phyloP scores from a whole-genome alignment of 345 rosid genomes.

The Euphorbia lathyris region DNA sequence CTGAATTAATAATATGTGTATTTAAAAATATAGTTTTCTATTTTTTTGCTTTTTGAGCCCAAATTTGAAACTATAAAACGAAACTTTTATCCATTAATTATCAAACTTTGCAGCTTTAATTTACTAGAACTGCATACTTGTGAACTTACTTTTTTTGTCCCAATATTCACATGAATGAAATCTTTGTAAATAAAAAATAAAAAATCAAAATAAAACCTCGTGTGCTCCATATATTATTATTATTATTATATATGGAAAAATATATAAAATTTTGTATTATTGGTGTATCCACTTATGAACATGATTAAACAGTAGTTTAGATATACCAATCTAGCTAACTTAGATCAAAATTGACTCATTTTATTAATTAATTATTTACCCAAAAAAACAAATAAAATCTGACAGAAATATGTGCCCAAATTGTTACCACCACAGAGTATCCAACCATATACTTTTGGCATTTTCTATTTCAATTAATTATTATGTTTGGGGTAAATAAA shows the following conservation, averaged over 20 bases:
- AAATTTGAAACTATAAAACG: too few species aligned
- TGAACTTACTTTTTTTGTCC: constrained; percentile 9
- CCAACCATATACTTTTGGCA: not conserved
- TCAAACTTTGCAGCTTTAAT: not conserved
- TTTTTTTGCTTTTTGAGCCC: too few species aligned
- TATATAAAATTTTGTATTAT: not conserved
- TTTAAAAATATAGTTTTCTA: too few species aligned
- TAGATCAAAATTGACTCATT: not conserved
- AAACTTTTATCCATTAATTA: too few species aligned
- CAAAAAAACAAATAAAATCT: constrained; percentile 5
- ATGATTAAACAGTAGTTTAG: constrained; percentile 7
- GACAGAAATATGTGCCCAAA: not conserved
- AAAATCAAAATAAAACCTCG: not conserved
- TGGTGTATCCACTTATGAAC: not conserved
- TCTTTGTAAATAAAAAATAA: not conserved
- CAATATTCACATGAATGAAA: constrained; percentile 9
- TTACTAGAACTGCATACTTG: not conserved
- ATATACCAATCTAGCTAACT: not conserved
- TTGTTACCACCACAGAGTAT: not conserved
- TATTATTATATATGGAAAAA: not conserved
- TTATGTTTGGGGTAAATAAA: too few species aligned
- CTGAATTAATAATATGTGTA: too few species aligned
- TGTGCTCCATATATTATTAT: constrained; percentile 3
- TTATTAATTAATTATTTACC: not conserved
- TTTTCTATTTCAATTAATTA: constrained; percentile 1